Percentiles rank a stretch among this genome's conserved stretches.
Conservation (phyloP, 1,139 yeast species). For the Taphrina pruni region DNA sequence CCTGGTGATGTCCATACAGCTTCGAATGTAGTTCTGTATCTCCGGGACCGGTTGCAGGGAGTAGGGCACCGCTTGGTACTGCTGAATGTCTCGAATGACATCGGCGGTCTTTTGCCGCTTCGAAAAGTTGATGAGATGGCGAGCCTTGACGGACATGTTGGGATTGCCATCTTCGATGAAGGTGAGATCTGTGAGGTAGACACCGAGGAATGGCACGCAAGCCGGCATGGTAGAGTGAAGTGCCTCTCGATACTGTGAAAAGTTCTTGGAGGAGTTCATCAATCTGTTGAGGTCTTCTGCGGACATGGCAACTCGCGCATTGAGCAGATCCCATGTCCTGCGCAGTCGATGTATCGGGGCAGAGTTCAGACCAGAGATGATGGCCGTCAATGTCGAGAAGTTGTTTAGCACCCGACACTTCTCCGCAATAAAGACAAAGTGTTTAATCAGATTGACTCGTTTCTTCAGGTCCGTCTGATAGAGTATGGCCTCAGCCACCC, state of each 20-base stretch:
- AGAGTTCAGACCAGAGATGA: constrained; percentile 83
- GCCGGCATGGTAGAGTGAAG: constrained; percentile 76
- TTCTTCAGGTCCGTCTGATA: constrained; percentile 65
- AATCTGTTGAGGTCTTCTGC: constrained; percentile 76
- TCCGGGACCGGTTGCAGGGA: constrained; percentile 69
- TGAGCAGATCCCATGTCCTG: constrained; percentile 80
- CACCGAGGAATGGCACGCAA: constrained; percentile 93
- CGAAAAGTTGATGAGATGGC: constrained; percentile 73
- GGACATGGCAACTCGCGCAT: constrained; percentile 59
- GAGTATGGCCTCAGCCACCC: constrained; percentile 79
- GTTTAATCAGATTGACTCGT: constrained; percentile 73
- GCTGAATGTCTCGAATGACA: constrained; percentile 75
- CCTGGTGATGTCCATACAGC: constrained; percentile 44
- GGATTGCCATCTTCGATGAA: constrained; percentile 93
- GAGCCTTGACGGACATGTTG: constrained; percentile 63
- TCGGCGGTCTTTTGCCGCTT: constrained; percentile 78
- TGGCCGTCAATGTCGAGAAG: constrained; percentile 92
- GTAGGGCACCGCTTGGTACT: constrained; percentile 70
- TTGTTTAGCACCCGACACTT: constrained; percentile 75
- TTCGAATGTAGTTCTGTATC: constrained; percentile 58
- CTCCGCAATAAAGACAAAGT: constrained; percentile 59
- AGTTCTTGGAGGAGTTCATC: constrained; percentile 88
- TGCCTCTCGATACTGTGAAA: constrained; percentile 83
- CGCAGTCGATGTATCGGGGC: constrained; percentile 86
- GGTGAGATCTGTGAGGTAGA: constrained; percentile 84